phyloP scores from a whole-genome alignment of 805 yeast species.

The Alloascoidea hylecoeti region DNA sequence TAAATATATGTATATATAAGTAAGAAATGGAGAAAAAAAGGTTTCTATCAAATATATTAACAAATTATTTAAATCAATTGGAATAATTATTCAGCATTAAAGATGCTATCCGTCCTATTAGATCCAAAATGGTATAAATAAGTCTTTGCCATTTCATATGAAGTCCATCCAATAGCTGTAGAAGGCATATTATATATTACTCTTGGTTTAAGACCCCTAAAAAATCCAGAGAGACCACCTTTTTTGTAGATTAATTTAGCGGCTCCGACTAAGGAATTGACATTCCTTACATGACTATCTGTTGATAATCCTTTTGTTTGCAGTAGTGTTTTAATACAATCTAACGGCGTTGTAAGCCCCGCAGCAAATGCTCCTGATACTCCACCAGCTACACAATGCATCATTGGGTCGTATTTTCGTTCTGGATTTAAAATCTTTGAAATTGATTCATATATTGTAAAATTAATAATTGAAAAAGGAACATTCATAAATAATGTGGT shows the following conservation, averaged over 20 bases:
- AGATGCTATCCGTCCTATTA: not conserved
- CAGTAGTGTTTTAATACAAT: slow-evolving; percentile 81
- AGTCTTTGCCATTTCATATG: slow-evolving; percentile 92
- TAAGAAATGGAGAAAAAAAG: too few species aligned
- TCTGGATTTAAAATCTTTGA: slow-evolving; percentile 68
- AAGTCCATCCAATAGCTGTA: slow-evolving; percentile 96
- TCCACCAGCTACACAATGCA: slow-evolving; percentile 90
- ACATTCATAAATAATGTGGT: slow-evolving; percentile 85
- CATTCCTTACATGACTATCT: slow-evolving; percentile 26
- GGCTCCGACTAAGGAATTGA: slow-evolving; percentile 60
- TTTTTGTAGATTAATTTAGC: slow-evolving; percentile 42
- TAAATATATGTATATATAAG: too few species aligned
- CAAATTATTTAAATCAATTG: too few species aligned
- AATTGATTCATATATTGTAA: slow-evolving; percentile 79
- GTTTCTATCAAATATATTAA: too few species aligned
- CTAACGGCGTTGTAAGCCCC: slow-evolving; percentile 88
- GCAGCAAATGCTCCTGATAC: slow-evolving; percentile 95
- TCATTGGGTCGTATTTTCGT: slow-evolving; percentile 65
- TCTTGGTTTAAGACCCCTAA: slow-evolving; percentile 82
- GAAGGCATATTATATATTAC: slow-evolving; percentile 88
- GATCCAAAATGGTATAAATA: slow-evolving; percentile 21
- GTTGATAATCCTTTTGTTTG: slow-evolving; percentile 49
- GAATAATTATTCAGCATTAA: too few species aligned
- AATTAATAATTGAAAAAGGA: slow-evolving; percentile 91
- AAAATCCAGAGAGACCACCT: slow-evolving; percentile 43